Evolutionary conservation across 116 monocot genomes (phyloP).

Genomic region (Dioscorea cayenensis): DNA sequence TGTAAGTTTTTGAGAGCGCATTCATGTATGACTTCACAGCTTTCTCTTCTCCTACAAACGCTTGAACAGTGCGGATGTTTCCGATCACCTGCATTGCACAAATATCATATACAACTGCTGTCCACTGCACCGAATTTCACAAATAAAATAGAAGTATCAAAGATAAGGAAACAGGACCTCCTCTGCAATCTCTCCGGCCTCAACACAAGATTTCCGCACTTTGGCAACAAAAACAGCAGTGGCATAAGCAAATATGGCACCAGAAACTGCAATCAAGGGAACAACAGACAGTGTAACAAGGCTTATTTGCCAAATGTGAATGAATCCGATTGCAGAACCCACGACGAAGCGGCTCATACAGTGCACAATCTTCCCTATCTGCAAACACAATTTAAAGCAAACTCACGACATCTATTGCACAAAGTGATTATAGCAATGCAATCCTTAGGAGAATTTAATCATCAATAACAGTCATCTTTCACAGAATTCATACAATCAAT

Average conservation of each 20-base stretch:
- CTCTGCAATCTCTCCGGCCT: constrained; percentile 73
- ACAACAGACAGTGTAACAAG: constrained; percentile 75
- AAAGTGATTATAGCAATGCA: too few relatives aligned
- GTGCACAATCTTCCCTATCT: constrained; percentile 70
- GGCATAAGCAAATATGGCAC: constrained; percentile 57
- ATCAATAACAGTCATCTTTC: too few relatives aligned
- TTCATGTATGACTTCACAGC: constrained; percentile 42
- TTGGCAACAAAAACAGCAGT: constrained; percentile 62
- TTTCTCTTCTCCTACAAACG: constrained; percentile 72
- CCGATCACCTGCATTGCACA: constrained; percentile 41
- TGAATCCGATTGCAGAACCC: constrained; percentile 65
- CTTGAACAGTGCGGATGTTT: constrained; percentile 71
- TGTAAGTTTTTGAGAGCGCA: constrained; percentile 47
- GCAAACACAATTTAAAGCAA: not conserved
- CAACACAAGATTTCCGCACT: constrained; percentile 69
- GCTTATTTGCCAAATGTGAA: constrained; percentile 67
- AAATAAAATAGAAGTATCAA: not conserved
- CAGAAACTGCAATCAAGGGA: constrained; percentile 66
- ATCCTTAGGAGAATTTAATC: too few relatives aligned
- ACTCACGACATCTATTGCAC: too few relatives aligned
- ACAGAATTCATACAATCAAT: too few relatives aligned
- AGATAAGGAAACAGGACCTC: constrained; percentile 26
- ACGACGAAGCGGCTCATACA: constrained; percentile 65
- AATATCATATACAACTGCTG: not conserved
- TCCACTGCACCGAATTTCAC: not conserved